Conservation (phyloP, 2,329 filamentous ascomycete species). For the Penicillium verrucosum region DNA sequence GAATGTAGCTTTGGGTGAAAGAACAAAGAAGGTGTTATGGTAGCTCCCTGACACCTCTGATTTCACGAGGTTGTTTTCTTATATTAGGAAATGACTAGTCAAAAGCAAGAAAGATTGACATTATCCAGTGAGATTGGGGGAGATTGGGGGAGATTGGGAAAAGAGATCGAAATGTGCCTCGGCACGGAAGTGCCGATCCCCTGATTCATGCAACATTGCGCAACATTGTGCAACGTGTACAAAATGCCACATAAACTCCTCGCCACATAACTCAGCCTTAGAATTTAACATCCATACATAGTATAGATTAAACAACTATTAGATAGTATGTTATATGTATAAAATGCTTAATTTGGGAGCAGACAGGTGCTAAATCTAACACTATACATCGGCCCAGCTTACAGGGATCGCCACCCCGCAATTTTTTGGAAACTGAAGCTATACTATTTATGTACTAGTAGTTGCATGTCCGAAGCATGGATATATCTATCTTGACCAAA, state of each 20-base stretch:
- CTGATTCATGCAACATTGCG: background rate
- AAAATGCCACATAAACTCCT: too few species aligned
- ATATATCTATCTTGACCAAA: background rate
- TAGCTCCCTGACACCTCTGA: background rate
- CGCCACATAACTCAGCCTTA: background rate
- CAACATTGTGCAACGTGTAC: background rate
- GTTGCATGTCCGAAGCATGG: background rate
- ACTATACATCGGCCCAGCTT: background rate
- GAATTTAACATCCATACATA: background rate
- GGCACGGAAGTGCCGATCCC: constrained; percentile 6
- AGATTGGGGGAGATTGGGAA: background rate
- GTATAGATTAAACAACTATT: too few species aligned
- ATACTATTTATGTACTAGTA: background rate
- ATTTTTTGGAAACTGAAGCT: background rate
- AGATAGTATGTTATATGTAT: too few species aligned
- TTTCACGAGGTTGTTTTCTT: background rate
- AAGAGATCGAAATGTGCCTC: constrained; percentile 4
- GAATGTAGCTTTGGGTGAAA: background rate
- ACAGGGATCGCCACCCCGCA: background rate
- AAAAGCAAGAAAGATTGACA: background rate
- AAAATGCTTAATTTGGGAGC: background rate
- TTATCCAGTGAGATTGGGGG: background rate
- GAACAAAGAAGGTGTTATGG: background rate
- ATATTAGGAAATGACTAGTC: background rate
- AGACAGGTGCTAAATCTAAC: background rate